phyloP scores from a whole-genome alignment of 305 asterid genomes.

The Solanum hybrid region DNA sequence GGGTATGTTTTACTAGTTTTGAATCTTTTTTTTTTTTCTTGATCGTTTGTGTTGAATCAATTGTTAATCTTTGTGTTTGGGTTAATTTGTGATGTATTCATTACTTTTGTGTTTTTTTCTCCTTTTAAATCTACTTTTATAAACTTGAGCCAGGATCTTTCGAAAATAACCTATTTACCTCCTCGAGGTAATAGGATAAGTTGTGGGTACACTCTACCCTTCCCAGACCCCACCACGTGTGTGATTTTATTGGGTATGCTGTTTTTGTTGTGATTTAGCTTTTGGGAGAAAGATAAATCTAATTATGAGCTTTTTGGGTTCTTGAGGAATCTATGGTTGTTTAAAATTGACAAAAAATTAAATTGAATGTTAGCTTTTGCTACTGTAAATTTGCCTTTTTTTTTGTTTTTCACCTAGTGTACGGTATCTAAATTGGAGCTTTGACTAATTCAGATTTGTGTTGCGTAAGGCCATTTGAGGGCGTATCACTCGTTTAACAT shows the following conservation, averaged over 20 bases:
- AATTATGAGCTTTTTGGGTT: background rate
- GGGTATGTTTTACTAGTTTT: constrained; percentile 41
- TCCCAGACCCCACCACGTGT: background rate
- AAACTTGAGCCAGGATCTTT: background rate
- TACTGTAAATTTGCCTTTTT: constrained; percentile 16
- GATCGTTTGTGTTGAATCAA: background rate
- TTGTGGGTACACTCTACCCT: background rate
- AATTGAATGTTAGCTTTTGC: background rate
- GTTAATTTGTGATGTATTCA: background rate
- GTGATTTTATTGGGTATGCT: background rate
- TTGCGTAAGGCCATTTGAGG: background rate
- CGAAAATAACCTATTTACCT: background rate
- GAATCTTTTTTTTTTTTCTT: background rate
- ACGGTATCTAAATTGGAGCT: background rate
- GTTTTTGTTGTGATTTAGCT: background rate
- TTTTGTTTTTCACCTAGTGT: background rate
- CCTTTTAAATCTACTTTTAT: background rate
- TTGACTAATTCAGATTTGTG: background rate
- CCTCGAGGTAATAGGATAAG: background rate
- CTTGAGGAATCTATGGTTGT: background rate
- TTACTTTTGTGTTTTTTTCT: background rate
- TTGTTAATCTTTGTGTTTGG: background rate
- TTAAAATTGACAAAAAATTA: background rate
- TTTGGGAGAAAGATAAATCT: background rate
- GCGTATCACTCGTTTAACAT: background rate